A percentile compares a stretch with the other conserved stretches of the same genome.
Evolutionary conservation across 805 yeast genomes (phyloP).

Genomic region (Saccharomycopsis olivae): DNA sequence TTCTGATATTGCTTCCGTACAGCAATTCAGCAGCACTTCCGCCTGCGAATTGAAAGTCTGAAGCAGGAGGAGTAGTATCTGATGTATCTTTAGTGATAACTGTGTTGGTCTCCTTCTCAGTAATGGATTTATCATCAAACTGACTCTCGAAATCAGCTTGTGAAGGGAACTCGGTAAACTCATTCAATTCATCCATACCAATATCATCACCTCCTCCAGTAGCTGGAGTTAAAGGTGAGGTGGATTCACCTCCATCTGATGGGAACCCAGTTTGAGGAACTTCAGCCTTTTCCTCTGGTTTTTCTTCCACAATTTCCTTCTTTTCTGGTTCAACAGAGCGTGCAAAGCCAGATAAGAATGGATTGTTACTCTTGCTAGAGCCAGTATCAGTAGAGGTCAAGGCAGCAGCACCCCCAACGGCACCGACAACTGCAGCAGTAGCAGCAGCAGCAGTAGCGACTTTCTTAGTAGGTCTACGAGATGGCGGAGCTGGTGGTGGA

Average conservation of each 20-base stretch:
- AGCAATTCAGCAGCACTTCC: slow-evolving; percentile 24
- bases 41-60: slow-evolving; percentile 17
- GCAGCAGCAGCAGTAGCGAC: slow-evolving; percentile 21
- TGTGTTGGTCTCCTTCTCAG: slow-evolving; percentile 20
- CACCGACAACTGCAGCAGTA: slow-evolving; percentile 24
- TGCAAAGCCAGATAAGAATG: slow-evolving; percentile 8
- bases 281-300: neutral
- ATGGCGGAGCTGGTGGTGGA: slow-evolving; percentile 7
- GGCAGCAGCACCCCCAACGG: slow-evolving; percentile 18
- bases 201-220: slow-evolving; percentile 1
- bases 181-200: slow-evolving; percentile 3
- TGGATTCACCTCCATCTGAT: neutral
- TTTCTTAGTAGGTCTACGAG: slow-evolving; percentile 11
- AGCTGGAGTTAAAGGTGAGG: neutral
- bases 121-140: slow-evolving; percentile 12
- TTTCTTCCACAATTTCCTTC: neutral
- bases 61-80: slow-evolving; percentile 19
- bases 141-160: slow-evolving; percentile 18
- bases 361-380: slow-evolving; percentile 6
- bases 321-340: neutral
- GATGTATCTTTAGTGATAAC: slow-evolving; percentile 19
- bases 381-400: neutral
- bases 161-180: slow-evolving; percentile 15
- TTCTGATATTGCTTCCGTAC: slow-evolving; percentile 21
- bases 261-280: neutral